Conservation (phyloP, 2,329 filamentous ascomycete species). For the Raffaelea ambrosiae region DNA sequence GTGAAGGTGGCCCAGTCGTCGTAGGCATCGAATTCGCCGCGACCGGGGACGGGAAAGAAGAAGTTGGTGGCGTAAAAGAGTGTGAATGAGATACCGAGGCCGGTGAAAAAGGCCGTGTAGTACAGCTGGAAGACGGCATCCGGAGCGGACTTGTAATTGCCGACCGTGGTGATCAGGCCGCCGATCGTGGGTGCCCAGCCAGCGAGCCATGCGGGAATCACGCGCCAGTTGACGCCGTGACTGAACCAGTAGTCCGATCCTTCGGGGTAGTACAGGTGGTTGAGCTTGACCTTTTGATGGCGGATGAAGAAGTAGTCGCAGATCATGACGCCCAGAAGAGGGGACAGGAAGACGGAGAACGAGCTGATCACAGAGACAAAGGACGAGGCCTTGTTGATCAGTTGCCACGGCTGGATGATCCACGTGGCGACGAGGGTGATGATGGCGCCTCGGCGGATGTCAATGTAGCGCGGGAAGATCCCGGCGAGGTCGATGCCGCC, state of each 20-base stretch:
- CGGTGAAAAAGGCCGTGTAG: slow-evolving; percentile 37
- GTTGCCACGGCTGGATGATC: slow-evolving; percentile 40
- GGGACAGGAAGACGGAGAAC: slow-evolving; percentile 21
- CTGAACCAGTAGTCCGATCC: slow-evolving; percentile 33
- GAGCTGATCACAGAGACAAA: slow-evolving; percentile 37
- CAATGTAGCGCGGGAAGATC: slow-evolving; percentile 43
- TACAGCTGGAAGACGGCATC: slow-evolving; percentile 25
- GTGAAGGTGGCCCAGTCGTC: not conserved
- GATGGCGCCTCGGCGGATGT: slow-evolving; percentile 45
- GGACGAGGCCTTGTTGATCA: slow-evolving; percentile 33
- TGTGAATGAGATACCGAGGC: slow-evolving; percentile 9
- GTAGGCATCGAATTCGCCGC: not conserved
- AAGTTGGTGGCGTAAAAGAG: not conserved
- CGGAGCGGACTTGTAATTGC: slow-evolving; percentile 11
- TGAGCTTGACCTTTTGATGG: slow-evolving; percentile 23
- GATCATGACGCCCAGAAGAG: slow-evolving; percentile 11
- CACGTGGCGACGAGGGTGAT: slow-evolving; percentile 36
- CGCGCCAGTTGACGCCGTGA: slow-evolving; percentile 27
- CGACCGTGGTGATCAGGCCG: slow-evolving; percentile 26
- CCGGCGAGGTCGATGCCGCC: slow-evolving; percentile 47
- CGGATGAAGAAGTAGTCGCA: slow-evolving; percentile 20
- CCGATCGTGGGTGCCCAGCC: slow-evolving; percentile 25
- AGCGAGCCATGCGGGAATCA: slow-evolving; percentile 28
- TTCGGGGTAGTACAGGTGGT: slow-evolving; percentile 22
- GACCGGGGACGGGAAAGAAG: not conserved